Evolutionary conservation across 2,329 filamentous ascomycete genomes (phyloP), one percentile per base, ranked within the genome.

Genomic region (Cyclaneusma minus): DNA sequence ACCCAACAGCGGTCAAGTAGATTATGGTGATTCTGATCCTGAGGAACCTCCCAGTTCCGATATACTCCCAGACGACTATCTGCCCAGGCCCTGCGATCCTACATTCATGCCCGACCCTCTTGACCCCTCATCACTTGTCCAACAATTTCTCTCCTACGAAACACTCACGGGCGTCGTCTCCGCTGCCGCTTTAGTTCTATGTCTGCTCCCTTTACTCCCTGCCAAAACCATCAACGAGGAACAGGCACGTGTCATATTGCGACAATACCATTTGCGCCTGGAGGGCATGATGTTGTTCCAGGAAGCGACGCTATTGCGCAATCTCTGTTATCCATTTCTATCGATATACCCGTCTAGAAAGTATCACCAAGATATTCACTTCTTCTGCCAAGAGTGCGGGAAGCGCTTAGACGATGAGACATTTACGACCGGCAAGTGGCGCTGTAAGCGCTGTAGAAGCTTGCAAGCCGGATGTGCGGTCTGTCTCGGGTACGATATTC

Each of bases 301-400:
- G 13, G 66, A 74, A 39, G 69, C 70, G 0, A 56, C 69, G 0
- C 54, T 71, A 1, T 51, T 76, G 10, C 65, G 70, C 3, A 75
- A 76, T 25, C 46, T 75, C 6, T 71, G 64, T 39, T 2, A 49
- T 43, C 26, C 73, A 0, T n/a, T n/a, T n/a, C n/a, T n/a, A 56
- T 56, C 25, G 73, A 73, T 40, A 51, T 60, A 0, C 44, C 60
- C 24, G 55, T 75, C 6, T 69, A 34, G 56, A 67, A 21, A 57
- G 60, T 13, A 61, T 69, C 28, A 57, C 59, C 14, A 60, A 56
- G 1, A 60, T 12, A 59, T 60, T 0, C 60, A 55, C 0, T 65
- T 67, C 33, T 51, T 62, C 9, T 76, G 70, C 36, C 51, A 63
- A 0, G 50, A 51, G 0, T 75, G 70, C 1, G 52, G 63, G 9